These are phyloP conservation scores for Fimicolochytrium jonesii DNA, from an alignment of 192 early-diverging fungal species.

Conservation along the genomic window DNA sequence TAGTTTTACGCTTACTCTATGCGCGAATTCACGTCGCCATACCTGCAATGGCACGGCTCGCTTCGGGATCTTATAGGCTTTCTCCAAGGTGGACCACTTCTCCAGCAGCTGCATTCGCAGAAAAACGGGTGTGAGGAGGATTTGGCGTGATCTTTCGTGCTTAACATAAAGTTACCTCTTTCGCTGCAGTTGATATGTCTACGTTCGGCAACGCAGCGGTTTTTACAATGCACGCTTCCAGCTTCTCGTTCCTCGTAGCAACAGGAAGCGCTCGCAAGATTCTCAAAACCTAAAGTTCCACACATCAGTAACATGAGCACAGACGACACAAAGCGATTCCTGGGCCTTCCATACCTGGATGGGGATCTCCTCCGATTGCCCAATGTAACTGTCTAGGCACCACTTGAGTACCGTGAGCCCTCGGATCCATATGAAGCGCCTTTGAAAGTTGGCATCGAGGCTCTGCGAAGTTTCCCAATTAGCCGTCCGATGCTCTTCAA, in stretches of 20 bases:
- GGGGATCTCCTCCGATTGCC: constrained; percentile 54
- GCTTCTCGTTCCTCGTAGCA: constrained; percentile 66
- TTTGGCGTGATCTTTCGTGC: not conserved
- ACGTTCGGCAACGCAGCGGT: constrained; percentile 44
- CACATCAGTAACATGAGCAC: not conserved
- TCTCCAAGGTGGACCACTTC: constrained; percentile 31
- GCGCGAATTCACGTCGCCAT: no score
- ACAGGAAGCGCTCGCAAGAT: constrained; percentile 77
- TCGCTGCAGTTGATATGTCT: constrained; percentile 41
- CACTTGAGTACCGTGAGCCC: constrained; percentile 73
- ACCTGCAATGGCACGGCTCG: constrained; percentile 6
- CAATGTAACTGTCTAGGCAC: constrained; percentile 50
- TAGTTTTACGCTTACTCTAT: no score
- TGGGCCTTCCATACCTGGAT: constrained; percentile 49
- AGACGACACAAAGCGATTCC: not conserved
- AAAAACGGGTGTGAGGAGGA: constrained; percentile 1
- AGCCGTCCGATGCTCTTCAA: no score
- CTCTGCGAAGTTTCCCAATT: no score
- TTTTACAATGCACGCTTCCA: constrained; percentile 64
- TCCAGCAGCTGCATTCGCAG: constrained; percentile 28
- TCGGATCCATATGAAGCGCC: constrained; percentile 60
- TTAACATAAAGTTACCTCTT: constrained; percentile 33
- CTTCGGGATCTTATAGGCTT: constrained; percentile 51
- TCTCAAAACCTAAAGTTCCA: constrained; percentile 27
- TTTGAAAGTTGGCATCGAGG: constrained; percentile 38